These are phyloP conservation scores for Crotalaria pallida DNA, from an alignment of 306 rosid species.

Conservation along the genomic window DNA sequence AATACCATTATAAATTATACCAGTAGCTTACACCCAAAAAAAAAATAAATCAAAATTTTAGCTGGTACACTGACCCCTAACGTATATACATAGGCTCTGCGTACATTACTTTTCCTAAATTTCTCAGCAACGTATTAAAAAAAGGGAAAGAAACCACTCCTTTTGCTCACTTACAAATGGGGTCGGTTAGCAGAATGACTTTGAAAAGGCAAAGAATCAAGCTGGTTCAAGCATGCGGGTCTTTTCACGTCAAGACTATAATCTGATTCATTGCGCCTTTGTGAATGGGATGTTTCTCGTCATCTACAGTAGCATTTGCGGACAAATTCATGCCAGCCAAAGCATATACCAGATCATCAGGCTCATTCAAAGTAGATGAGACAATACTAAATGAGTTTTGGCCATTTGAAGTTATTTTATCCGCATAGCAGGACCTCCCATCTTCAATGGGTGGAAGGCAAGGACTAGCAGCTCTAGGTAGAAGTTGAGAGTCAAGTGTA, in stretches of 20 bases:
- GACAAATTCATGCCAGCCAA: slow-evolving; percentile 72
- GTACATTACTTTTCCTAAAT: no score
- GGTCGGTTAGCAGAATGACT: slow-evolving; percentile 28
- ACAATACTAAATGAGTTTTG: slow-evolving; percentile 60
- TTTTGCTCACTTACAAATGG: slow-evolving; percentile 45
- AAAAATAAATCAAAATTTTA: no score
- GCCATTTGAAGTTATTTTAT: slow-evolving; percentile 53
- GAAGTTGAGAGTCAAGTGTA: slow-evolving; percentile 79
- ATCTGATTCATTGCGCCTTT: slow-evolving; percentile 36
- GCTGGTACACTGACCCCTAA: no score
- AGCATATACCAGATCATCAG: slow-evolving; percentile 67
- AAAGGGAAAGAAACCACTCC: slow-evolving; percentile 43
- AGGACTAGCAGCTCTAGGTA: slow-evolving; percentile 92
- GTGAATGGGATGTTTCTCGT: slow-evolving; percentile 47
- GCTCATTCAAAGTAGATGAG: slow-evolving; percentile 54
- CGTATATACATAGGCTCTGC: no score
- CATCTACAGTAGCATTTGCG: slow-evolving; percentile 44
- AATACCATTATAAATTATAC: no score
- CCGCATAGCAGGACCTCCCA: slow-evolving; percentile 54
- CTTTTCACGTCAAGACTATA: slow-evolving; percentile 26
- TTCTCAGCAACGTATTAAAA: no score
- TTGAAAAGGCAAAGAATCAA: slow-evolving; percentile 49
- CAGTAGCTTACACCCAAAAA: no score
- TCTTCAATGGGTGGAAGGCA: slow-evolving; percentile 88
- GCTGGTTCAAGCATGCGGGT: slow-evolving; percentile 50